Evolutionary conservation across 352 stramenopile species (phyloP), one percentile per base, ranked within the genome.

Genomic region (Globisporangium irregulare): DNA sequence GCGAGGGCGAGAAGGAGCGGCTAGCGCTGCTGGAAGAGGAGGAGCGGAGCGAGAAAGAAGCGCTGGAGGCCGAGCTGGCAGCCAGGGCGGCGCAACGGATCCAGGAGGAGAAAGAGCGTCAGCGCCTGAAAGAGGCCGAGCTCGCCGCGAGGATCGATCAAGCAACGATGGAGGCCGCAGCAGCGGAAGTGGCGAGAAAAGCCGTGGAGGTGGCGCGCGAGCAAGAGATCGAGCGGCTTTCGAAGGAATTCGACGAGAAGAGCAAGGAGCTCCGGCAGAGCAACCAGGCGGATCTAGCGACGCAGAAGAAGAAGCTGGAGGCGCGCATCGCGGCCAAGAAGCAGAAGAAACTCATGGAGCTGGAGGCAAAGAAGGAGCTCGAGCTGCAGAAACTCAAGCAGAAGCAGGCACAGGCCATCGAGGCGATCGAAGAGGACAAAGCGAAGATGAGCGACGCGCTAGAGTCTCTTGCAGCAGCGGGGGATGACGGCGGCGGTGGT

Each of bases 251-350:
- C 48, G 71, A 90, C 34, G 82, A 80, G 6, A 92, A 90, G 48
- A 79, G 84, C 41, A 67, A 73, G 5, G 82, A 87, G 64, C 72
- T 93, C 36, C 75, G 66, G 8, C 72, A 87, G 58, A 80, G 73
- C n/a, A 77, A 92, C 66, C 74, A 81, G 38, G 81, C 72, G 4
- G 87, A 95, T 62, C 73, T 79, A 4, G 64, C 70, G 20, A 77
- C 75, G 3, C 87, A 95, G 53, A 92, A 91, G 65, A 73, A 76
- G 50, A 90, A 89, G 48, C 77, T 95, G 10, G 84, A 92, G 64
- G 77, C 79, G 55, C 79, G 87, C 38, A 84, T 95, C 14, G 84
- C 81, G 1, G 80, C 82, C 5, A 94, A 92, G 73, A 91, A 92
- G 69, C 70, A 90, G 38, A 90, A 88, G 24, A 93, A 93, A 57